Evolutionary conservation across 2,329 filamentous ascomycete species (phyloP).

Genomic region (Penicillium oxalicum): DNA sequence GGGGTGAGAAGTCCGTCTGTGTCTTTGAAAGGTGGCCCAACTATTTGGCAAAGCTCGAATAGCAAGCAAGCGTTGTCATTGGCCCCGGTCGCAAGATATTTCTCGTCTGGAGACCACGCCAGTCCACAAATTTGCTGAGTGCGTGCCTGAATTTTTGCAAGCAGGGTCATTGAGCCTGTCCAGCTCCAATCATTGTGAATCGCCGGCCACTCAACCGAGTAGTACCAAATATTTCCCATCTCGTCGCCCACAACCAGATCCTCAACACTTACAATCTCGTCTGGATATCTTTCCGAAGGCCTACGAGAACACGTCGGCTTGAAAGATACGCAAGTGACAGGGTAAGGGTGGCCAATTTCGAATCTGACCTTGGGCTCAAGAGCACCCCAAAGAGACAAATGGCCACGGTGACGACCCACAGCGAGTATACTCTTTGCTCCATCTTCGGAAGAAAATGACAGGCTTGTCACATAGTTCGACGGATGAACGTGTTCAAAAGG

Average conservation of each 20-base stretch:
- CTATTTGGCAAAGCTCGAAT: slow-evolving; percentile 62
- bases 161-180: slow-evolving; percentile 69
- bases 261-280: slow-evolving; percentile 60
- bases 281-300: slow-evolving; percentile 44
- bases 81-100: slow-evolving; percentile 75
- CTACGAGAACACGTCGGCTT: slow-evolving; percentile 56
- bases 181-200: slow-evolving; percentile 58
- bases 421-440: slow-evolving; percentile 77
- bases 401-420: slow-evolving; percentile 72
- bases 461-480: slow-evolving; percentile 64
- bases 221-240: slow-evolving; percentile 75
- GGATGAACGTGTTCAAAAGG: slow-evolving; percentile 48
- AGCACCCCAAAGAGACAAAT: slow-evolving; percentile 71
- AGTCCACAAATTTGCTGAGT: slow-evolving; percentile 88
- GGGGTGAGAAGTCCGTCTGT: slow-evolving; percentile 7
- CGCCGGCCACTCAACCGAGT: slow-evolving; percentile 75
- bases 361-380: slow-evolving; percentile 63
- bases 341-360: slow-evolving; percentile 62
- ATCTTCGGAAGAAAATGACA: slow-evolving; percentile 79
- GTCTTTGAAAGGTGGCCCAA: slow-evolving; percentile 15
- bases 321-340: slow-evolving; percentile 77
- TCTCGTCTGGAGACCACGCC: slow-evolving; percentile 74
- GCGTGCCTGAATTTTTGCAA: slow-evolving; percentile 72
- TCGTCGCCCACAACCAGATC: slow-evolving; percentile 86
- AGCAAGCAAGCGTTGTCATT: slow-evolving; percentile 89